Evolutionary conservation across 78 protist species (phyloP).

Genomic region (Dictyostelium purpureum): DNA sequence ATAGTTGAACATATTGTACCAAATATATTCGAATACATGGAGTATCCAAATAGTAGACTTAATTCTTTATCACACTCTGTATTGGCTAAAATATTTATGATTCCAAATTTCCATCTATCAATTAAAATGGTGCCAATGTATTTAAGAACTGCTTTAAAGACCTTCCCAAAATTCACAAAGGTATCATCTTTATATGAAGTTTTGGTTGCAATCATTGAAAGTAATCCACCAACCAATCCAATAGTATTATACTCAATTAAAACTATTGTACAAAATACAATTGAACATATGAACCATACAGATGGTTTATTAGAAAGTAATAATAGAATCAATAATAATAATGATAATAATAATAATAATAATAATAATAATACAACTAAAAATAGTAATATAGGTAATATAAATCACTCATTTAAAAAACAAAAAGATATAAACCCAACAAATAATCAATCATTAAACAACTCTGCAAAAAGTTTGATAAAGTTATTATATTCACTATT

Average conservation of each 20-base stretch:
- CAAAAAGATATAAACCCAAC: neutral
- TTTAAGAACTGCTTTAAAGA: neutral
- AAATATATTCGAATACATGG: constrained; percentile 73
- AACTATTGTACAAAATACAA: neutral
- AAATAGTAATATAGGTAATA: neutral
- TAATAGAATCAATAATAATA: neutral
- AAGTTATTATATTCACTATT: constrained; percentile 26
- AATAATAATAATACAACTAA: neutral
- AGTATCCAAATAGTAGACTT: constrained; percentile 60
- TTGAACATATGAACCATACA: constrained; percentile 14
- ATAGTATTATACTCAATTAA: constrained; percentile 36
- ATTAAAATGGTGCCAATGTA: constrained; percentile 65
- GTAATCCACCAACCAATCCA: constrained; percentile 72
- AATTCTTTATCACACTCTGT: constrained; percentile 24
- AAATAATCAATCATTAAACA: neutral
- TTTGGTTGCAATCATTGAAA: constrained; percentile 35
- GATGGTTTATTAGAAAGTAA: too few relatives aligned
- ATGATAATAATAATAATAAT: neutral
- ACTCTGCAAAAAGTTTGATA: constrained; percentile 15
- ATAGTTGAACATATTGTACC: constrained; percentile 60
- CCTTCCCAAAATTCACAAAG: constrained; percentile 56
- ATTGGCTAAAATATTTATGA: constrained; percentile 32
- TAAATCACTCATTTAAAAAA: neutral
- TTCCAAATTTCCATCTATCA: constrained; percentile 33
- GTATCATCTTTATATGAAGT: constrained; percentile 40